Evolutionary conservation across 2,329 filamentous ascomycete genomes (phyloP).

Genomic region (Sporothrix brasiliensis): DNA sequence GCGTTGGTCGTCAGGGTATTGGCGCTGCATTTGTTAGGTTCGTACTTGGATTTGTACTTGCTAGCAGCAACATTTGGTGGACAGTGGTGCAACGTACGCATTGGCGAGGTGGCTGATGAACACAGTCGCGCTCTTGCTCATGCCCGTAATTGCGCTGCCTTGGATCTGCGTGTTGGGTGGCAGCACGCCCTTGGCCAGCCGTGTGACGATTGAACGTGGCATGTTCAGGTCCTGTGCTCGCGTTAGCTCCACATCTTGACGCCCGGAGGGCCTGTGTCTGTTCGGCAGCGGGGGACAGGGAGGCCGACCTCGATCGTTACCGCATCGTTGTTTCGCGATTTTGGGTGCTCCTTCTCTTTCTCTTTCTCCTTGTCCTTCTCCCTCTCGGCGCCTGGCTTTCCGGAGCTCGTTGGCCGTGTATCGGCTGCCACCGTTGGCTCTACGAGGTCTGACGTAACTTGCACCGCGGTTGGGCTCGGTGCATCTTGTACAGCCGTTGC

Average conservation of each 20-base stretch:
- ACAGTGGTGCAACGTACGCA: slow-evolving; percentile 58
- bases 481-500: slow-evolving; percentile 29
- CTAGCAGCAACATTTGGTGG: background rate
- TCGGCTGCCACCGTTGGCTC: background rate
- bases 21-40: slow-evolving; percentile 54
- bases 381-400: slow-evolving; percentile 45
- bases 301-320: slow-evolving; percentile 57
- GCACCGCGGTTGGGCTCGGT: background rate
- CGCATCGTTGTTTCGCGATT: slow-evolving; percentile 41
- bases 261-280: background rate
- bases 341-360: slow-evolving; percentile 35
- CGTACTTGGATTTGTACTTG: background rate
- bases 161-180: slow-evolving; percentile 82
- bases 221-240: slow-evolving; percentile 67
- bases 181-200: slow-evolving; percentile 77
- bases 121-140: slow-evolving; percentile 80
- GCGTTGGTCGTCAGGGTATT: slow-evolving; percentile 68
- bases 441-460: background rate
- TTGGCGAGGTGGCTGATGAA: slow-evolving; percentile 80
- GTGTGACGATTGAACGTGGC: slow-evolving; percentile 78
- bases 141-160: slow-evolving; percentile 75
- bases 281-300: background rate
- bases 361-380: slow-evolving; percentile 22
- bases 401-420: background rate
- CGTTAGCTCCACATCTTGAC: background rate